Evolutionary conservation across 225 moss, liverwort and hornwort species (phyloP), one percentile per base, ranked within the genome.

Genomic region (Marchantia polymorpha): DNA sequence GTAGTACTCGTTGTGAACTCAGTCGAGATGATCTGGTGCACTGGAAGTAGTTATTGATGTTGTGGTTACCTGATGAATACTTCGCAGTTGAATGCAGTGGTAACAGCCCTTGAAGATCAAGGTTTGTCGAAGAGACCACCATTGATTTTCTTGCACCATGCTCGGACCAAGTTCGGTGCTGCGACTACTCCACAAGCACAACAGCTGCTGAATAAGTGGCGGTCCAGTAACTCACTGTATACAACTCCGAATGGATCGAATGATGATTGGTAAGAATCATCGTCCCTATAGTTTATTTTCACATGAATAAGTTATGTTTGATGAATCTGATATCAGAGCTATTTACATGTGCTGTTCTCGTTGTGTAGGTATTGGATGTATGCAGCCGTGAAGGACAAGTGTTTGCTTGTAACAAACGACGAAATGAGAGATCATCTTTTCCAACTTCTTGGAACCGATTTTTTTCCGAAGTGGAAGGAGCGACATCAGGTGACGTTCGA

Each of bases 351-450:
- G 39, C 39, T 39, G 2, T 2, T 39, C 3, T 39, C 5, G 39
- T 3, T 39, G 3, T 87, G 69, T 87, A 99, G 97, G 97, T 99
- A 94, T 83, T 99, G 97, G 97, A 80, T 99, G 55, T 99, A 93
- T 77, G 97, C 97, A 64, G 97, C 97, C 63, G 97, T 99, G 54
- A 89, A 86, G 73, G 92, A 89, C 68, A 94, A 90, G 89, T 93
- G 91, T 76, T 83, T 99, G 81, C 87, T 99, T 75, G 93, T 94
- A 77, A 99, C 97, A 69, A 99, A 94, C 78, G 97, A 99, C 82
- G 97, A 99, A 73, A 99, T 99, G 97, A 89, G 97, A 64, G 97
- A 99, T 82, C 97, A 99, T 78, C 85, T 94, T 66, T 94, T 97
- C 64, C 92, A 94, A 85, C 93, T 97, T 65, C 91, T 97, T 47